Conservation (phyloP, 2,329 filamentous ascomycete species). For the Simplicillium aogashimaense region DNA sequence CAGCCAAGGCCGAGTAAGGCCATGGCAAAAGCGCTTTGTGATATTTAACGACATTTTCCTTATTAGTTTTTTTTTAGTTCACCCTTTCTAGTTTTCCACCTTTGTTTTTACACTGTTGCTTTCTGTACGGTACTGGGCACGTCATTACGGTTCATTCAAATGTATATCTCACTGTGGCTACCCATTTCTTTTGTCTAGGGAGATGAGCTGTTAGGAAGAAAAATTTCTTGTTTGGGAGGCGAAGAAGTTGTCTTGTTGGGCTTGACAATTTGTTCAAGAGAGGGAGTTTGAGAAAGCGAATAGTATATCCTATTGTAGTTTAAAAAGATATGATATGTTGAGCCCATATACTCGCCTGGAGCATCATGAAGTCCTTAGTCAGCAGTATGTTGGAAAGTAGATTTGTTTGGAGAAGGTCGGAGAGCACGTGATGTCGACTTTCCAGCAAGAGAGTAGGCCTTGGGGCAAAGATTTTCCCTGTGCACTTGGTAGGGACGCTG, state of each 20-base stretch:
- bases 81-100: background rate
- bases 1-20: constrained; percentile 35
- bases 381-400: too few species aligned
- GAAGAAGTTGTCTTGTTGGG: constrained; percentile 2
- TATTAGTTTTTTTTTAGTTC: background rate
- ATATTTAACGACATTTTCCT: constrained; percentile 3
- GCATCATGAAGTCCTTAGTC: too few species aligned
- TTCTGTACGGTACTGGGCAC: too few species aligned
- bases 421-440: too few species aligned
- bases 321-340: background rate
- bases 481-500: too few species aligned
- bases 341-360: background rate
- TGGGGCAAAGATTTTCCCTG: too few species aligned
- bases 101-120: background rate
- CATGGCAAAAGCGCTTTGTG: constrained; percentile 2
- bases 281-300: constrained; percentile 1
- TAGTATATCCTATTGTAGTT: background rate
- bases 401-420: too few species aligned
- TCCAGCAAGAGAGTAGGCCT: too few species aligned
- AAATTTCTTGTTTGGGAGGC: constrained; percentile 2
- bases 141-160: constrained; percentile 5
- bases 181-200: constrained; percentile 2
- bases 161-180: constrained; percentile 7
- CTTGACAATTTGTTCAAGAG: background rate
- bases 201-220: too few species aligned